These are phyloP conservation scores for Penicillium sp. DNA, from an alignment of 2,329 filamentous ascomycete species.

Conservation along the genomic window DNA sequence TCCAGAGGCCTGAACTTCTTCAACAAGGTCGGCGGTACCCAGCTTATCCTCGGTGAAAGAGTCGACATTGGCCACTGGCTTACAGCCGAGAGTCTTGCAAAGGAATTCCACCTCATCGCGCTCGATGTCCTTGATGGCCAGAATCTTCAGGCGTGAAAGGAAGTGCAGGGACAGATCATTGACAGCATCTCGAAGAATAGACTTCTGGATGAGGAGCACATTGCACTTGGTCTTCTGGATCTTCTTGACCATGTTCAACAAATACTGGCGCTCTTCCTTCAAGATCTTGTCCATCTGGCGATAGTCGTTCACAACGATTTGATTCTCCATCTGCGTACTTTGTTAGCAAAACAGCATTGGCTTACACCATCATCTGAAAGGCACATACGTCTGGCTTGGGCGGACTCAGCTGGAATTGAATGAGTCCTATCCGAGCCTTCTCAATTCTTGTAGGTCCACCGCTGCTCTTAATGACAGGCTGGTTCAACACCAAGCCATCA, in stretches of 20 bases:
- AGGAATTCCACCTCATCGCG: slow-evolving; percentile 98
- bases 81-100: slow-evolving; percentile 98
- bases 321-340: slow-evolving; percentile 81
- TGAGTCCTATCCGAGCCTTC: slow-evolving; percentile 93
- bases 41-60: slow-evolving; percentile 99
- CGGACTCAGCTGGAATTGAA: slow-evolving; percentile 97
- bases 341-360: slow-evolving; percentile 13
- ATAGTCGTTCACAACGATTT: slow-evolving; percentile 98
- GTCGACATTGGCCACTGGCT: slow-evolving; percentile 96
- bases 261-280: slow-evolving; percentile 96
- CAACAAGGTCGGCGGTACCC: slow-evolving; percentile 84
- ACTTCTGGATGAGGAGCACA: slow-evolving; percentile 96
- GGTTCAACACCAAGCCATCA: slow-evolving; percentile 86
- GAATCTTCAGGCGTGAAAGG: slow-evolving; percentile 91
- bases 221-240: slow-evolving; percentile 99
- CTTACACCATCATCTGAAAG: neutral
- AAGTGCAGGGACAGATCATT: slow-evolving; percentile 98
- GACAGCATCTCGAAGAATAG: slow-evolving; percentile 92
- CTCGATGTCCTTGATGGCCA: slow-evolving; percentile 96
- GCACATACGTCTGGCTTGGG: slow-evolving; percentile 84
- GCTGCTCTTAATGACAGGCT: slow-evolving; percentile 87
- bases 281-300: slow-evolving; percentile 99
- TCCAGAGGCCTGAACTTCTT: slow-evolving; percentile 82
- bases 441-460: slow-evolving; percentile 89
- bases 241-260: slow-evolving; percentile 99